phyloP scores from a whole-genome alignment of 2,329 filamentous ascomycete species.

The Cercospora nicotianae region DNA sequence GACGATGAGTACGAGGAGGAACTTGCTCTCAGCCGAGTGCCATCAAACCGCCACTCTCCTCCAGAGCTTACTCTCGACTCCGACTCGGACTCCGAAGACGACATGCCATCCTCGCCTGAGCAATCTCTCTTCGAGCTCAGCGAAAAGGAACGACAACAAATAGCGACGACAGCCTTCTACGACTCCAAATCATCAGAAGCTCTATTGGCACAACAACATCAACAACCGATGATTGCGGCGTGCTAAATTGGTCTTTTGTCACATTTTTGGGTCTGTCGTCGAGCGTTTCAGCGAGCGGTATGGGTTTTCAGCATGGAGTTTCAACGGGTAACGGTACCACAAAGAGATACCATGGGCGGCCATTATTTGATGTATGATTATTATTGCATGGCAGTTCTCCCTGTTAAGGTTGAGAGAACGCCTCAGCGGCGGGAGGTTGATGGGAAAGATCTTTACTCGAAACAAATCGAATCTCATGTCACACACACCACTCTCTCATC shows the following conservation, averaged over 20 bases:
- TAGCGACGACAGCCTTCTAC: slow-evolving; percentile 50
- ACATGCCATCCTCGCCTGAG: slow-evolving; percentile 50
- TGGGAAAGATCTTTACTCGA: slow-evolving; percentile 13
- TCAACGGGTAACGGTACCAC: slow-evolving; percentile 18
- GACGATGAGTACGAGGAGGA: slow-evolving; percentile 50
- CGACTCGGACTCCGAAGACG: slow-evolving; percentile 47
- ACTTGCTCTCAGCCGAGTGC: slow-evolving; percentile 46
- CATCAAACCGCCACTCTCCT: slow-evolving; percentile 44
- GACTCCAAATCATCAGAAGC: slow-evolving; percentile 37
- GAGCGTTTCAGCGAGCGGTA: slow-evolving; percentile 33
- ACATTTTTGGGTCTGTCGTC: slow-evolving; percentile 27
- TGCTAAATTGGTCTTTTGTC: slow-evolving; percentile 37
- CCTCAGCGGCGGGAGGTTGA: not conserved
- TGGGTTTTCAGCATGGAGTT: slow-evolving; percentile 25
- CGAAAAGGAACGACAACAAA: slow-evolving; percentile 47
- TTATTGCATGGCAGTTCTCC: slow-evolving; percentile 23
- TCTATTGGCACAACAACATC: slow-evolving; percentile 42
- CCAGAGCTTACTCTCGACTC: slow-evolving; percentile 53
- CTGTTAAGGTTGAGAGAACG: slow-evolving; percentile 22
- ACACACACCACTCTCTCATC: slow-evolving; percentile 4
- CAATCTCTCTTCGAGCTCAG: slow-evolving; percentile 47
- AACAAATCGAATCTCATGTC: slow-evolving; percentile 9
- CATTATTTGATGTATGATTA: slow-evolving; percentile 28
- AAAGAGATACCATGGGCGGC: slow-evolving; percentile 14
- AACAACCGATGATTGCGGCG: slow-evolving; percentile 44